Conservation (phyloP, 164 flowering plant species). For the Vitis vinifera region ASM3070453v1 NC_081811.1:20402501-20403000, state of each 20-base stretch:
- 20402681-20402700: too few species aligned
- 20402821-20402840: conserved; percentile 15
- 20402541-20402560: too few species aligned
- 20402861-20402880: not conserved
- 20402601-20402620: too few species aligned
- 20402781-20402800: conserved; percentile 23
- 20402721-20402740: conserved; percentile 17
- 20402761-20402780: conserved; percentile 11
- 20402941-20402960: conserved; percentile 8
- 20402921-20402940: conserved; percentile 15
- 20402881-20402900: not conserved
- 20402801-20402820: conserved; percentile 5
- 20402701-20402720: too few species aligned
- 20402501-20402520: too few species aligned
- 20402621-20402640: too few species aligned
- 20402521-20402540: too few species aligned
- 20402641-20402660: too few species aligned
- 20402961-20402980: conserved; percentile 9
- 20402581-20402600: too few species aligned
- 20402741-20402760: conserved; percentile 21
- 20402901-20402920: conserved; percentile 11
- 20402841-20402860: conserved; percentile 17
- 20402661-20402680: too few species aligned
- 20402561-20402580: too few species aligned
- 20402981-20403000: conserved; percentile 8